phyloP scores from a whole-genome alignment of 75 land plant genomes.

The Cryptomeria japonica region DNA sequence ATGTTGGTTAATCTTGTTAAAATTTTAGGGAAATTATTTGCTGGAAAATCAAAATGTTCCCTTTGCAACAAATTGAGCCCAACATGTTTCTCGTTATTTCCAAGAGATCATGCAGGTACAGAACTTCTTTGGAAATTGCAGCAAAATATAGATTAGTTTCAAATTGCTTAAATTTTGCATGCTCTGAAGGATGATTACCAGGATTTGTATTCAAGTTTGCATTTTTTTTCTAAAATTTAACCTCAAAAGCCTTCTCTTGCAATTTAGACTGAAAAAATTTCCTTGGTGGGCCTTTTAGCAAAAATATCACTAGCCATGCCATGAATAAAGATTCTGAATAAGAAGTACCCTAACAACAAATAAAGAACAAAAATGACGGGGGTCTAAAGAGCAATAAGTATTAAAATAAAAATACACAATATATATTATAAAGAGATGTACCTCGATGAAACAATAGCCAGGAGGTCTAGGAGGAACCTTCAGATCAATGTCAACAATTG shows the following conservation, averaged over 20 bases:
- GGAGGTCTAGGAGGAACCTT: conserved; percentile 81
- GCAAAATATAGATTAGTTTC: neutral
- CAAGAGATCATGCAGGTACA: neutral
- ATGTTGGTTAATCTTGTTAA: too few species aligned
- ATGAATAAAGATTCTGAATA: neutral
- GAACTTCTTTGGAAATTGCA: neutral
- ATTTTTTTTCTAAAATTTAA: neutral
- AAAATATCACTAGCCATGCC: neutral
- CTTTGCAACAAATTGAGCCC: neutral
- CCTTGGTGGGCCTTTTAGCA: neutral
- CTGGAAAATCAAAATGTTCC: neutral
- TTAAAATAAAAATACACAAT: neutral
- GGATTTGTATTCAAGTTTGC: neutral
- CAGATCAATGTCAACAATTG: conserved; percentile 65
- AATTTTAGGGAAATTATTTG: neutral
- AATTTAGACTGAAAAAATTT: neutral
- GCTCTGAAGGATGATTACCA: neutral
- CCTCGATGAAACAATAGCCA: conserved; percentile 81
- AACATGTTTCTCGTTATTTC: neutral
- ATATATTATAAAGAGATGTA: conserved; percentile 12
- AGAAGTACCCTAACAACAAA: neutral
- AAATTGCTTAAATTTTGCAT: neutral
- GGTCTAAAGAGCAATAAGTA: neutral
- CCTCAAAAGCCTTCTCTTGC: neutral
- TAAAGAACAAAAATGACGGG: neutral